Evolutionary conservation across 805 yeast genomes (phyloP).

Genomic region (Spathaspora sp.): DNA sequence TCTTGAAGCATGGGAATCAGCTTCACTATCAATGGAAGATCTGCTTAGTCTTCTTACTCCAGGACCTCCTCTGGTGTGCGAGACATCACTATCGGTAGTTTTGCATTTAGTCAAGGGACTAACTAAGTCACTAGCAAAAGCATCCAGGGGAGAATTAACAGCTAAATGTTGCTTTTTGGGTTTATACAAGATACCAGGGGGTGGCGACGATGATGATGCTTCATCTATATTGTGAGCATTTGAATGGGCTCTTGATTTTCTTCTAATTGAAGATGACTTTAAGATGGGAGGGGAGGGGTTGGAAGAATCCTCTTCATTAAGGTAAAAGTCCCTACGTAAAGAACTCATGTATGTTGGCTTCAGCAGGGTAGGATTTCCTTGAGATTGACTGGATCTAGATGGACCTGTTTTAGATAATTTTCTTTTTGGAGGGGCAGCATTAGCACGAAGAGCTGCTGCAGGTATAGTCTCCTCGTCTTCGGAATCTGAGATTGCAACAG

Average conservation of each 20-base stretch:
- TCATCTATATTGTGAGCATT: slow-evolving; percentile 24
- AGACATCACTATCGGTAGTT: slow-evolving; percentile 20
- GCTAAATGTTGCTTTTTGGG: slow-evolving; percentile 3
- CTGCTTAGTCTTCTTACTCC: slow-evolving; percentile 31
- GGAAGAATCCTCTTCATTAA: slow-evolving; percentile 13
- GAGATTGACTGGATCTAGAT: neutral
- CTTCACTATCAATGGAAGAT: slow-evolving; percentile 54
- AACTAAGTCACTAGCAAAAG: slow-evolving; percentile 22
- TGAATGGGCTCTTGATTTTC: slow-evolving; percentile 33
- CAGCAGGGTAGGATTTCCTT: neutral
- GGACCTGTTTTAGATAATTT: neutral
- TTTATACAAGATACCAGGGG: slow-evolving; percentile 26
- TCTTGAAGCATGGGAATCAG: slow-evolving; percentile 69
- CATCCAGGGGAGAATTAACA: slow-evolving; percentile 8
- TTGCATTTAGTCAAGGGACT: slow-evolving; percentile 24
- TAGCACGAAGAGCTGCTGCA: neutral
- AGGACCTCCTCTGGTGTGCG: slow-evolving; percentile 18
- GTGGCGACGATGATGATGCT: slow-evolving; percentile 1
- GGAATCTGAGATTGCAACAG: slow-evolving; percentile 12
- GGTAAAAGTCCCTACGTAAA: slow-evolving; percentile 16
- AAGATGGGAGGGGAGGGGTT: slow-evolving; percentile 12
- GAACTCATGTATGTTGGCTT: slow-evolving; percentile 8
- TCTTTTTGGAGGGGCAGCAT: neutral
- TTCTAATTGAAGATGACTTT: slow-evolving; percentile 13
- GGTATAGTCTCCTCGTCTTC: slow-evolving; percentile 12